phyloP scores from a whole-genome alignment of 805 yeast genomes.

The Pichia ethanolica region DNA sequence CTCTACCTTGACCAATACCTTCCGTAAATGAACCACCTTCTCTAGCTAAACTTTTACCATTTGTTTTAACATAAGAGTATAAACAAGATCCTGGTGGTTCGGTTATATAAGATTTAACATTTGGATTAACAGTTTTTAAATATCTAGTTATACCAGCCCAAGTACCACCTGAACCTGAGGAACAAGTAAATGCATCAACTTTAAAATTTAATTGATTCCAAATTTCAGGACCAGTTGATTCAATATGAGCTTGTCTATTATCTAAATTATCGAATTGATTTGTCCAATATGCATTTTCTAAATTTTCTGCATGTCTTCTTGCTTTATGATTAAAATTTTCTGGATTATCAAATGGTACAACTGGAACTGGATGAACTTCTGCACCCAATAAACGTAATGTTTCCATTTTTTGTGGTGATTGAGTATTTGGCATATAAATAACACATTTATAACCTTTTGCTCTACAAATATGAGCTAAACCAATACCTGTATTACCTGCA shows the following conservation, averaged over 20 bases:
- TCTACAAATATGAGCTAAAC: constrained; percentile 75
- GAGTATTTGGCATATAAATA: constrained; percentile 89
- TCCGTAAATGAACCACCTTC: constrained; percentile 87
- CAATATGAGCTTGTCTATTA: constrained; percentile 83
- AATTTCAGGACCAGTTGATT: constrained; percentile 90
- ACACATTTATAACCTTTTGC: constrained; percentile 80
- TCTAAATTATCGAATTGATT: constrained; percentile 85
- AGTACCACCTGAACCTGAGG: constrained; percentile 93
- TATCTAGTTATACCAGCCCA: constrained; percentile 80
- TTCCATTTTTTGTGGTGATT: constrained; percentile 72
- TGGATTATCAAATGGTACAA: constrained; percentile 75
- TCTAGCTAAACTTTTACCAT: constrained; percentile 61
- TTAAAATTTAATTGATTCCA: constrained; percentile 80
- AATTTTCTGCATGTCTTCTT: constrained; percentile 67
- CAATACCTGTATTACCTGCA: constrained; percentile 95
- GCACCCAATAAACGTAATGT: constrained; percentile 73
- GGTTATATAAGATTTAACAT: constrained; percentile 61
- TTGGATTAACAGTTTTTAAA: constrained; percentile 61
- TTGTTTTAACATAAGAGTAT: constrained; percentile 66
- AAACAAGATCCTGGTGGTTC: constrained; percentile 93
- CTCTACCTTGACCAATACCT: constrained; percentile 94
- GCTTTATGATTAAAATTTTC: constrained; percentile 86
- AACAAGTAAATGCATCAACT: constrained; percentile 81
- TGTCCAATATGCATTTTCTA: constrained; percentile 88
- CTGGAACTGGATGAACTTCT: constrained; percentile 86